Conservation (phyloP, 176 grass and related monocot genomes). For the Aegilops speltoides region DNA sequence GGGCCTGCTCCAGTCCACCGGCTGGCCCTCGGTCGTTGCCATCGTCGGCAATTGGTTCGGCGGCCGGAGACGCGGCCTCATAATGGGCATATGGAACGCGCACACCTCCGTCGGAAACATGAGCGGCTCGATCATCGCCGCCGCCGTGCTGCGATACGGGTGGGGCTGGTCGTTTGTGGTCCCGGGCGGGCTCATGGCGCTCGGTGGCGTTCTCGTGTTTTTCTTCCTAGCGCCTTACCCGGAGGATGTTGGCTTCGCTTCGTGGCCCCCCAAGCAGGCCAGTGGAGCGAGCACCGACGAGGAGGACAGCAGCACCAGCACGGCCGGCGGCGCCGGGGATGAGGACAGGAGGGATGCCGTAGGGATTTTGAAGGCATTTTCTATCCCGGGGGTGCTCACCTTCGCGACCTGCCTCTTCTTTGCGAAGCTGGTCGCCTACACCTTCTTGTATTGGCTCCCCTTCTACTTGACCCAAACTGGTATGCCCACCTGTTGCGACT, state of each 20-base stretch:
- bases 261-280: constrained; percentile 13
- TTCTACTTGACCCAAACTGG: constrained; percentile 71
- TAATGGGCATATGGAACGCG: constrained; percentile 78
- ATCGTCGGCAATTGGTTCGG: constrained; percentile 72
- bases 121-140: constrained; percentile 50
- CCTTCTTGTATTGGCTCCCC: constrained; percentile 72
- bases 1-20: constrained; percentile 56
- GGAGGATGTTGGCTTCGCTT: constrained; percentile 44
- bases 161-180: constrained; percentile 79
- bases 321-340: background rate
- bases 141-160: constrained; percentile 48
- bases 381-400: constrained; percentile 56
- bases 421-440: constrained; percentile 68
- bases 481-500: background rate
- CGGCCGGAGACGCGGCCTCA: constrained; percentile 50
- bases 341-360: constrained; percentile 43
- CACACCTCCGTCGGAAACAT: constrained; percentile 73
- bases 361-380: constrained; percentile 47
- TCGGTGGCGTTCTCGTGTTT: constrained; percentile 46
- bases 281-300: constrained; percentile 35
- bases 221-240: constrained; percentile 61
- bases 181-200: constrained; percentile 46
- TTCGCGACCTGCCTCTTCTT: constrained; percentile 80
- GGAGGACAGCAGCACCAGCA: constrained; percentile 31
- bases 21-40: constrained; percentile 71